Evolutionary conservation across 352 stramenopile species (phyloP), one percentile per base, ranked within the genome.

Genomic region (Lagenidium sp.): DNA sequence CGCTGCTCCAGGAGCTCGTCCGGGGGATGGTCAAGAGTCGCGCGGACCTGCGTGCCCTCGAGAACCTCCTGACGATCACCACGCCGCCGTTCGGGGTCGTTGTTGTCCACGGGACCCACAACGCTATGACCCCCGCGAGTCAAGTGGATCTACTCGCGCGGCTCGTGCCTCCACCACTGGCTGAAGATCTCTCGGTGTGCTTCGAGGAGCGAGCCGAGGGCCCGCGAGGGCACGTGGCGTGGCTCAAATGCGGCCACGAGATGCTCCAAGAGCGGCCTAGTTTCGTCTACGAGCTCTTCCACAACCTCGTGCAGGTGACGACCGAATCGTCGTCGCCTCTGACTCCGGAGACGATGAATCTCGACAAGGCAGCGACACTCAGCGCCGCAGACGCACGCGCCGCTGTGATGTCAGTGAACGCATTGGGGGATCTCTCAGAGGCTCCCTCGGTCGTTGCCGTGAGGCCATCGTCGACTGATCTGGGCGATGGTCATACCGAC

Each of bases 211-310:
- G n/a, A n/a, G n/a, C n/a, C n/a, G n/a, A n/a, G n/a, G n/a, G n/a
- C n/a, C n/a, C n/a, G n/a, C n/a, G n/a, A n/a, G n/a, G n/a, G n/a
- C n/a, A n/a, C 34, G 44, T 82, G 0, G 66, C 73, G 18, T 91
- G 78, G 78, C 66, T 91, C 40, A 88, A 88, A 51, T 69, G 70
- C 34, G 78, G 78, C 0, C 71, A 91, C 41, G 74, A 91, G 32
- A 4, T 88, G 6, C 28, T 82, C 4, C 75, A 91, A 49, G 78
- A 91, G 45, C 66, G 76, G 2, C 6, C 59, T 4, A 41, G 41
- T 1, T 88, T 75, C 44, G 52, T 85, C 24, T 61, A 72, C 32
- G 59, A 79, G 6, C 60, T 88, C 10, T 63, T 87, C 25, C 51
- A 57, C 1, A 65, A 82, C 30, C 53, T 83, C 8, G 47, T 60